Percentiles rank a stretch among this genome's conserved stretches.
These are phyloP conservation scores for Cantharellus anzutake DNA, from an alignment of 768 basidiomycete genomes.

Conservation along the genomic window DNA sequence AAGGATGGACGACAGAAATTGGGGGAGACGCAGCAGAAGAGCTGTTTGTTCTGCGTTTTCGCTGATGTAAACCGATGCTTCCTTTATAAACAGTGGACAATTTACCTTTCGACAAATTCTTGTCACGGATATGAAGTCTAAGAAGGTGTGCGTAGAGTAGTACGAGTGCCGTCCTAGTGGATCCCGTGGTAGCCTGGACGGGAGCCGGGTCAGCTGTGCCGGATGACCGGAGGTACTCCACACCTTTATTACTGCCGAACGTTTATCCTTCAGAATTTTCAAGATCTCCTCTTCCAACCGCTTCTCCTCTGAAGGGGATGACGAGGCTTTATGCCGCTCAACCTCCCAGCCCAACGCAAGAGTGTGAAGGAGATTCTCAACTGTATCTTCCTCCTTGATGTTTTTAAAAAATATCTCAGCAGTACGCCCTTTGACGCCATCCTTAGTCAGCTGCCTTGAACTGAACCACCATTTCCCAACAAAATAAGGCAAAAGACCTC, in stretches of 20 bases:
- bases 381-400: conserved; percentile 58
- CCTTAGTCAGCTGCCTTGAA: conserved; percentile 73
- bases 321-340: conserved; percentile 21
- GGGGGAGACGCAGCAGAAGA: conserved; percentile 51
- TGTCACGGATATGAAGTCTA: conserved; percentile 34
- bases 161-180: conserved; percentile 31
- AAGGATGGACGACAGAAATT: conserved; percentile 59
- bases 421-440: conserved; percentile 63
- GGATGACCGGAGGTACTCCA: no score
- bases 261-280: no score
- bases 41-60: conserved; percentile 39
- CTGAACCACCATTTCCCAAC: conserved; percentile 98
- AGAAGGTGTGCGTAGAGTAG: conserved; percentile 76
- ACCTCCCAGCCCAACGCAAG: conserved; percentile 47
- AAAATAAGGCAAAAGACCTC: conserved; percentile 63
- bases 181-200: not conserved
- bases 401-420: conserved; percentile 79
- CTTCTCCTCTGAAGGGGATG: not conserved
- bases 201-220: no score
- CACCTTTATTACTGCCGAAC: no score
- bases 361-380: conserved; percentile 51
- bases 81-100: not conserved
- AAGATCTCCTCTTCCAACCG: not conserved
- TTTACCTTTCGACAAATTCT: conserved; percentile 45
- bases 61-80: not conserved